Conservation (phyloP, 495 filamentous ascomycete genomes). For the Jackrogersella multiformis region DNA sequence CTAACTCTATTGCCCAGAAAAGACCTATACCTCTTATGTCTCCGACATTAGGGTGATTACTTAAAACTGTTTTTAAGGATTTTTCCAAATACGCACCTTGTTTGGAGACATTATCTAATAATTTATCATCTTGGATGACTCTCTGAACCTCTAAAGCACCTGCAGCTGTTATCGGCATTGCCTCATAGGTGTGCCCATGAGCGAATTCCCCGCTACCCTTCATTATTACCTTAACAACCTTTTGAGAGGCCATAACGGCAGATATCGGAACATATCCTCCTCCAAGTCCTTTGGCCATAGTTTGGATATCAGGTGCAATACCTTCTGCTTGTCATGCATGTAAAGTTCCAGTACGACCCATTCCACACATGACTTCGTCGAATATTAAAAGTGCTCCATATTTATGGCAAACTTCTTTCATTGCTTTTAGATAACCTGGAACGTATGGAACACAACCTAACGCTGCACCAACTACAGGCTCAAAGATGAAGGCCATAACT, state of each 20-base stretch:
- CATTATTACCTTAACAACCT: neutral
- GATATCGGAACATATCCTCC: conserved; percentile 72
- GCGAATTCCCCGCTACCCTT: conserved; percentile 7
- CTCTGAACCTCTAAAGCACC: conserved; percentile 4
- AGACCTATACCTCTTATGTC: conserved; percentile 1
- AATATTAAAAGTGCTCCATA: conserved; percentile 74
- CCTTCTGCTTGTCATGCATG: conserved; percentile 68
- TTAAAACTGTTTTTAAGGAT: neutral
- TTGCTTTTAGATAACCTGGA: conserved; percentile 69
- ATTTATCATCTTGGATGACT: conserved; percentile 9
- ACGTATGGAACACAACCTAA: conserved; percentile 71
- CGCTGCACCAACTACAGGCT: conserved; percentile 37
- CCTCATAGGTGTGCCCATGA: conserved; percentile 2
- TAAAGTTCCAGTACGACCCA: conserved; percentile 67
- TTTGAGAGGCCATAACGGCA: conserved; percentile 55
- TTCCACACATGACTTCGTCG: conserved; percentile 78
- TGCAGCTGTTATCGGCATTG: neutral
- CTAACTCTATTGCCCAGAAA: conserved; percentile 1
- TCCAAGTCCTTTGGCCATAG: conserved; percentile 74
- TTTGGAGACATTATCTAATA: conserved; percentile 9
- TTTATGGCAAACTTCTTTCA: conserved; percentile 69
- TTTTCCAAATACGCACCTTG: conserved; percentile 1
- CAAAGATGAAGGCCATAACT: conserved; percentile 1
- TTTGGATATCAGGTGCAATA: conserved; percentile 61
- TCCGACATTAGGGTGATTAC: conserved; percentile 5